Conservation (phyloP, 306 rosid species). For the Ammopiptanthus mongolicus region DNA sequence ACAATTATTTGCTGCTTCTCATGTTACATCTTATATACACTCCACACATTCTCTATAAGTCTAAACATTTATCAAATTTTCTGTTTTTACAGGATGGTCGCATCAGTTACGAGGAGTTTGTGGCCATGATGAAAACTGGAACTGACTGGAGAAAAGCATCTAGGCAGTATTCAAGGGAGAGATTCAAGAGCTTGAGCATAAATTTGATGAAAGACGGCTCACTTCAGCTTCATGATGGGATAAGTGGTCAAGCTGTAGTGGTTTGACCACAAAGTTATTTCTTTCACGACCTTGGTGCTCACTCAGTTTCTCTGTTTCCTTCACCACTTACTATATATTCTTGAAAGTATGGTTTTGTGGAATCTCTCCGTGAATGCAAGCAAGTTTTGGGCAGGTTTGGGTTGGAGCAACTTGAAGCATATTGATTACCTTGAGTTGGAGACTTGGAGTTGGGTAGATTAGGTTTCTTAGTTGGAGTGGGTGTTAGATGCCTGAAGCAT, state of each 20-base stretch:
- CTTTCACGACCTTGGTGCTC: slow-evolving; percentile 27
- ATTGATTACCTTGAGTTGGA: slow-evolving; percentile 20
- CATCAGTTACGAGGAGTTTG: slow-evolving; percentile 89
- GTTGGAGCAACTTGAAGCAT: slow-evolving; percentile 14
- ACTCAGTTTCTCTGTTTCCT: slow-evolving; percentile 27
- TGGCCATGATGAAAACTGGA: slow-evolving; percentile 98
- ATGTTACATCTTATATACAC: neutral
- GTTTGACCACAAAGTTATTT: slow-evolving; percentile 46
- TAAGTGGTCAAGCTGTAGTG: slow-evolving; percentile 76
- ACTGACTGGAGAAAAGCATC: slow-evolving; percentile 99
- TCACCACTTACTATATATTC: slow-evolving; percentile 14
- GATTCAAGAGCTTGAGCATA: slow-evolving; percentile 96
- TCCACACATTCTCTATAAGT: neutral
- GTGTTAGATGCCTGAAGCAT: slow-evolving; percentile 26
- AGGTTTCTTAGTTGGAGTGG: slow-evolving; percentile 25
- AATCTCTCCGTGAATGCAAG: slow-evolving; percentile 21
- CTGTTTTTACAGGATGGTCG: slow-evolving; percentile 63
- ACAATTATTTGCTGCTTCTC: neutral
- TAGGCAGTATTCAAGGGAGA: slow-evolving; percentile 94
- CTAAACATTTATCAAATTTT: neutral
- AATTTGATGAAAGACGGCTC: slow-evolving; percentile 98
- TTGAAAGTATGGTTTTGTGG: slow-evolving; percentile 36
- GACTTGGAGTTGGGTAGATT: slow-evolving; percentile 16
- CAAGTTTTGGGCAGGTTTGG: slow-evolving; percentile 23
- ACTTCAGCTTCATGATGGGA: slow-evolving; percentile 82